Percentiles rank a stretch among this genome's conserved stretches.
Conservation (phyloP, 306 rosid genomes). For the Glycyrrhiza uralensis region DNA sequence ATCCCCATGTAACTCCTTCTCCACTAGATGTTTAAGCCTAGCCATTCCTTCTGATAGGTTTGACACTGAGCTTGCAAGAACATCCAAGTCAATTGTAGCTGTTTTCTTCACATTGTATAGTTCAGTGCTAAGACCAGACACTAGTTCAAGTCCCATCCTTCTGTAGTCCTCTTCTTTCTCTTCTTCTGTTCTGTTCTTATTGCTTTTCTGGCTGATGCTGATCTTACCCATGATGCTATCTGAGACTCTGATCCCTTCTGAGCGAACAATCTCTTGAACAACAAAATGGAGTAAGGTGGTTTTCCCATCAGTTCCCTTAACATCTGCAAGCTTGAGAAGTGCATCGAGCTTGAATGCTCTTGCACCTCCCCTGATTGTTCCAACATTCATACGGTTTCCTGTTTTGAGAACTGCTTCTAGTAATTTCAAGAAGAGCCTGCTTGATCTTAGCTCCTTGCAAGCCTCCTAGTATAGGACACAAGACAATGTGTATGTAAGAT, state of each 20-base stretch:
- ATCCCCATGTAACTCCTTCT: conserved; percentile 41
- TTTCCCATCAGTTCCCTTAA: conserved; percentile 90
- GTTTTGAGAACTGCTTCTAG: conserved; percentile 94
- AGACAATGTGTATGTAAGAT: background rate
- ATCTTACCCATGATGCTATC: conserved; percentile 95
- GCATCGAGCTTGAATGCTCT: conserved; percentile 87
- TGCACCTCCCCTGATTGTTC: conserved; percentile 95
- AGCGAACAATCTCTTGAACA: conserved; percentile 78
- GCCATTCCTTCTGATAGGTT: conserved; percentile 61
- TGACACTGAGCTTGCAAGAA: conserved; percentile 67
- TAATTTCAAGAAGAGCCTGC: conserved; percentile 85
- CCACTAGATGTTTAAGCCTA: conserved; percentile 38
- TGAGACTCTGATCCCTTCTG: conserved; percentile 79
- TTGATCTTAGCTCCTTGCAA: conserved; percentile 90
- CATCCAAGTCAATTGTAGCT: conserved; percentile 80
- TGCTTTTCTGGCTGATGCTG: conserved; percentile 64
- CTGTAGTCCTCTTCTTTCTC: conserved; percentile 79
- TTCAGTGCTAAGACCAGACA: conserved; percentile 83
- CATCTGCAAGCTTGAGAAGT: conserved; percentile 86
- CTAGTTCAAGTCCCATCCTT: conserved; percentile 86
- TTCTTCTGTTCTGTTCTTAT: conserved; percentile 53
- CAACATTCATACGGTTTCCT: conserved; percentile 95
- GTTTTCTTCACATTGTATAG: conserved; percentile 83
- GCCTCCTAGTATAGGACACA: conserved; percentile 57
- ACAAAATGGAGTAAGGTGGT: conserved; percentile 92